phyloP scores from a whole-genome alignment of 2,329 filamentous ascomycete genomes.

The Lachnellula occidentalis region DNA sequence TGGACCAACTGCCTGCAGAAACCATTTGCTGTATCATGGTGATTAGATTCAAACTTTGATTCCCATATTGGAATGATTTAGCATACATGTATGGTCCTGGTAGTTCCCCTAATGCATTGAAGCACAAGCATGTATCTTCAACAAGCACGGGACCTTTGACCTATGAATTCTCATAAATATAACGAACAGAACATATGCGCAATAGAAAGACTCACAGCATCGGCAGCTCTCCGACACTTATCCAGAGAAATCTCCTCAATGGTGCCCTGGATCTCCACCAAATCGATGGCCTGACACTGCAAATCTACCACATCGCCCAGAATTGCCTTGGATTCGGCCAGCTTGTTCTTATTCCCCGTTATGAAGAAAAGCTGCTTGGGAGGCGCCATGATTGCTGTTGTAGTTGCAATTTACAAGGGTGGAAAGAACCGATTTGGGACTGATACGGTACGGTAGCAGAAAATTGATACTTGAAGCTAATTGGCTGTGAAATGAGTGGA shows the following conservation, averaged over 20 bases:
- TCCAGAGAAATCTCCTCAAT: constrained; percentile 87
- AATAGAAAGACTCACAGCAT: constrained; percentile 49
- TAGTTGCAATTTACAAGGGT: background rate
- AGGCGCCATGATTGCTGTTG: constrained; percentile 14
- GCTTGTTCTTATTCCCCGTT: constrained; percentile 92
- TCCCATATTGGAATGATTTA: background rate
- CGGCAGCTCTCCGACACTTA: constrained; percentile 80
- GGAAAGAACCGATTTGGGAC: background rate
- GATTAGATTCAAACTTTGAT: background rate
- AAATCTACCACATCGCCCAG: constrained; percentile 68
- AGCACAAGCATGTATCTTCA: constrained; percentile 93
- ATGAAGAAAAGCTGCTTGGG: constrained; percentile 73
- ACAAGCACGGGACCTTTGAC: constrained; percentile 83
- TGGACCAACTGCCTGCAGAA: constrained; percentile 77
- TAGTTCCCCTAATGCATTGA: constrained; percentile 82
- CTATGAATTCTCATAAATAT: constrained; percentile 38
- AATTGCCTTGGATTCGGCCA: constrained; percentile 83
- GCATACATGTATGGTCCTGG: constrained; percentile 90
- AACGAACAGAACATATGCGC: background rate
- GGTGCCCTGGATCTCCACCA: constrained; percentile 86
- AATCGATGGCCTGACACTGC: constrained; percentile 67
- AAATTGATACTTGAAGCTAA: background rate
- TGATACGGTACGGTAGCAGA: background rate
- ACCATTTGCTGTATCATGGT: constrained; percentile 70
- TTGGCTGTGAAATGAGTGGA: background rate